Base-by-base conservation (phyloP, 441 rosid genomes). In the Biscutella laevigata region DNA sequence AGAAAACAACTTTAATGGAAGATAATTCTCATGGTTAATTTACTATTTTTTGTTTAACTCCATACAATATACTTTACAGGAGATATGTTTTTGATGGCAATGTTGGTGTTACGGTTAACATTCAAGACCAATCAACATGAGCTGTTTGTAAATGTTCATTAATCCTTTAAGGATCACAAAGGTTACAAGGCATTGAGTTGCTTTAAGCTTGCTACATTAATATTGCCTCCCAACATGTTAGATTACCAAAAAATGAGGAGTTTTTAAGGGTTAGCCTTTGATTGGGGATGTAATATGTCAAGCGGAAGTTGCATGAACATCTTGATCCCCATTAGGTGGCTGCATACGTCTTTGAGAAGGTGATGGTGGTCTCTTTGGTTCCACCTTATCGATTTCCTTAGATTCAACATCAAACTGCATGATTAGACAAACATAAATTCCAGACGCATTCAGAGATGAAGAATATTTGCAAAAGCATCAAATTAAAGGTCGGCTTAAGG, bases 301-400 rank as follows among this genome's bases (percentile, higher is more conserved):
- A 37, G 95, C 95, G 3, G 95, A 86, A 41, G 86, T 76, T 67
- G 74, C 29, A 2, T 84, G 95, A 41, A 86, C 46, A 51, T 88
- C 96, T n/a, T n/a, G n/a, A n/a, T n/a, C n/a, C 67, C 83, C 84
- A 6, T 71, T 27, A 42, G 79, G 68, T 30, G 69, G 60, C 52
- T 44, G 33, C 24, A n/a, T 39, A 9, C 52, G 61, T 14, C 2
- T 13, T 59, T 66, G 40, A 19, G 53, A 28, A 14, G 89, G 82
- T 36, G 76, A 75, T 48, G 80, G 80, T 20, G 85, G 81, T 68
- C 96, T 71, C 65, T 72, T 77, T 60, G 98, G 96, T 34, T 72
- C 76, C 41, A 67, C 81, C 60, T 78, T 64, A 16, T 72, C 53
- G 12, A 77, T 83, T 59, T 68, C 75, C 54, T 70, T 75, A 4